phyloP scores from a whole-genome alignment of 495 filamentous ascomycete genomes.

The Trichodelitschia bisporula region DNA sequence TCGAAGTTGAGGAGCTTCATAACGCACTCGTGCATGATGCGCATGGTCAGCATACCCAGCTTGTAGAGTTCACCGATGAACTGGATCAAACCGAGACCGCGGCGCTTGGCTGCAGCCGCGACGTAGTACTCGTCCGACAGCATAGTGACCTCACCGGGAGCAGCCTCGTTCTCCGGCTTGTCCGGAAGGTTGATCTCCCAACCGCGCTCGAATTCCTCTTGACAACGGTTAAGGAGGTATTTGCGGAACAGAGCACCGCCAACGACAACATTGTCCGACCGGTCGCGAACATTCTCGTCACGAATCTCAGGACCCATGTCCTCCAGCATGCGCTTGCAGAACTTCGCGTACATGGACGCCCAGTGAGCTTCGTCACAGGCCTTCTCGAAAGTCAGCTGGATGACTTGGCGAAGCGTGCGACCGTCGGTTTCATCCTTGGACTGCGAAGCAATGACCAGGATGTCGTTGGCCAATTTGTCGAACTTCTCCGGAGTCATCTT shows the following conservation, averaged over 20 bases:
- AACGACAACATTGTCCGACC: slow-evolving; percentile 59
- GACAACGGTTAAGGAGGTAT: slow-evolving; percentile 93
- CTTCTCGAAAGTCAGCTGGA: slow-evolving; percentile 97
- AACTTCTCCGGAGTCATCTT: slow-evolving; percentile 99
- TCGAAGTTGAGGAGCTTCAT: slow-evolving; percentile 90
- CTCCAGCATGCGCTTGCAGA: slow-evolving; percentile 92
- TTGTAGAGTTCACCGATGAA: slow-evolving; percentile 99
- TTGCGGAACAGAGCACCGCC: slow-evolving; percentile 92
- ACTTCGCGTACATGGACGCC: slow-evolving; percentile 97
- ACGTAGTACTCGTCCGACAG: slow-evolving; percentile 93
- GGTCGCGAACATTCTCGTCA: slow-evolving; percentile 80
- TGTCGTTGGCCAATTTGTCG: slow-evolving; percentile 81
- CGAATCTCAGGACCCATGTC: slow-evolving; percentile 88
- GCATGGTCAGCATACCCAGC: slow-evolving; percentile 90
- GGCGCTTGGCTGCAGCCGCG: slow-evolving; percentile 86
- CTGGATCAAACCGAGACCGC: slow-evolving; percentile 90
- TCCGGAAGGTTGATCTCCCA: slow-evolving; percentile 81
- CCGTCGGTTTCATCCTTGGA: slow-evolving; percentile 91
- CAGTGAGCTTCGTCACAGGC: slow-evolving; percentile 96
- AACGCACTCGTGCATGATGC: slow-evolving; percentile 99
- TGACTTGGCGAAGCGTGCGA: slow-evolving; percentile 86
- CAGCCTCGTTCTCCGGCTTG: slow-evolving; percentile 52
- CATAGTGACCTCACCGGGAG: too few species aligned
- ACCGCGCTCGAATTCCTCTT: slow-evolving; percentile 95
- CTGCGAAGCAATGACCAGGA: slow-evolving; percentile 75